Conservation (phyloP, 2,329 filamentous ascomycete genomes). For the Ambrosiella xylebori region DNA sequence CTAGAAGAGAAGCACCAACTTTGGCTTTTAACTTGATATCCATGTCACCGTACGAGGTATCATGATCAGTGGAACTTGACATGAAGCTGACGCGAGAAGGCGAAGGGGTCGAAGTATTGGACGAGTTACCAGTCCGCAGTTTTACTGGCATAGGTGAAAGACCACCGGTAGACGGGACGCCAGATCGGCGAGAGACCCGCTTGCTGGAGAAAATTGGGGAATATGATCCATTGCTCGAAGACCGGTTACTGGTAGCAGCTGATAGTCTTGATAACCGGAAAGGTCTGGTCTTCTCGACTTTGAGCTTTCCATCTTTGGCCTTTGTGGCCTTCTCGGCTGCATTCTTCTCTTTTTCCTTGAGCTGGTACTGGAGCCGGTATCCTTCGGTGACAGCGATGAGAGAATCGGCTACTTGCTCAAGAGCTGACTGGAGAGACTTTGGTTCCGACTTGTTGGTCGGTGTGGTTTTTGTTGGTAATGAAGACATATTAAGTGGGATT, state of each 20-base stretch:
- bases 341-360: conserved; percentile 4
- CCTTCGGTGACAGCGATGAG: conserved; percentile 13
- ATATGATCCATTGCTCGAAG: neutral
- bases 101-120: neutral
- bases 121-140: neutral
- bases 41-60: conserved; percentile 2
- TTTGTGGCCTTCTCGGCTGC: neutral
- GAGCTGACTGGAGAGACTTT: conserved; percentile 13
- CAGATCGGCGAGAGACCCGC: neutral
- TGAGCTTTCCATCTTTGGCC: neutral
- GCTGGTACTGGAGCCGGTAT: conserved; percentile 11
- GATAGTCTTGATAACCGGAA: neutral
- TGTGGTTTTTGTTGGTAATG: neutral
- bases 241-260: neutral
- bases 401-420: conserved; percentile 12
- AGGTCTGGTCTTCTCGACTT: neutral
- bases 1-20: neutral
- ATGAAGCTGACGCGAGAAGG: neutral
- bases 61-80: neutral
- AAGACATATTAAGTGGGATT: neutral
- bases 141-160: neutral
- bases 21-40: conserved; percentile 2
- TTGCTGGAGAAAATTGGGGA: neutral
- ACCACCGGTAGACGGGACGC: neutral
- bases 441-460: neutral